Base-by-base conservation (phyloP, 495 filamentous ascomycete species). In the Hypoxylon perforatum region DNA sequence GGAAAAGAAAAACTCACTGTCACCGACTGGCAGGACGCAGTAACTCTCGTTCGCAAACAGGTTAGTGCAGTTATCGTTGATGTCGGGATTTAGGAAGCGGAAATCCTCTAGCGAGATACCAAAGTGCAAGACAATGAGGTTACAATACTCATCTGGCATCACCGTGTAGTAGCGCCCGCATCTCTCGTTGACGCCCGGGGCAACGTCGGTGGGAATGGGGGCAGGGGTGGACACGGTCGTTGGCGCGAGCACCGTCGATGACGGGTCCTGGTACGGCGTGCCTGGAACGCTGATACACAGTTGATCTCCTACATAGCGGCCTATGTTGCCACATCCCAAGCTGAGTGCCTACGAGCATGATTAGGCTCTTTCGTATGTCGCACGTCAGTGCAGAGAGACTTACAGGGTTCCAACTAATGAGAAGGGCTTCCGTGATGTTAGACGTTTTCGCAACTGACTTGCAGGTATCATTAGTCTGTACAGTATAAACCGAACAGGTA, bases 21-120 rank as follows among this genome's bases (percentile, higher is more conserved):
- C 56, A 0, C 76, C 76, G 5, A 78, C 73, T 3, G 73, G 36
- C 9, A 52, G 48, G 0, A 77, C 57, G 51, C 75, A 77, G 33
- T 77, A 76, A 11, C 45, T 57, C 47, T 67, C 62, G 0, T 35
- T 1, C 0, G 69, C 72, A 11, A 46, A 72, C 0, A 78, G 56
- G 25, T 78, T 76, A 0, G 74, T 78, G 64, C 73, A 78, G 44
- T 76, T 75, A 5, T 35, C 57, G 45, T 77, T 70, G 19, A 77
- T 14, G 0, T 15, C 53, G 1, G 71, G 57, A 36, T 77, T 78
- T 2, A 77, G 70, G 30, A 76, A 63, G 2, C 47, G 15, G 33
- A 78, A 78, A 46, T 76, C 71, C 0, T 17, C 51, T 4, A 76
- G 35, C 9, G 61, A 57, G 42, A 78, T 75, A 22, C 47, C 45